Evolutionary conservation across 306 rosid genomes (phyloP), one percentile per base, ranked within the genome.

Genomic region (Begonia masoniana): DNA sequence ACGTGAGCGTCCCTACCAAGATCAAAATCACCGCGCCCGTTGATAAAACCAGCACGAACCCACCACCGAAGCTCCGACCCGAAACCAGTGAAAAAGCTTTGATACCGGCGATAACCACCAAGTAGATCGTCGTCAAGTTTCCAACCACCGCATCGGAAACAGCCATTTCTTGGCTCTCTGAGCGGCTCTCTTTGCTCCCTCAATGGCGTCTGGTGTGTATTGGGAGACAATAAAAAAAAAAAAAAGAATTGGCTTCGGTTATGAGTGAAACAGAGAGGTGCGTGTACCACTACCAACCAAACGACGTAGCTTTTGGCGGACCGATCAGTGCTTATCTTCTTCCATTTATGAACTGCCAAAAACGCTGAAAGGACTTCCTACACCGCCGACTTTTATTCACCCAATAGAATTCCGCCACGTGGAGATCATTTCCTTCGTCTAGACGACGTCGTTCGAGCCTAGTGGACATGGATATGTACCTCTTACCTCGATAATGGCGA

Each of bases 111-210:
- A 80, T 71, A 13, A 76, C 62, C 3, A 67, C 86, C 66, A 86
- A 73, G 62, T 86, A 86, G 56, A 82, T 58, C 54, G 60, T 41
- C 41, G 83, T 74, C 52, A 86, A 71, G 70, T 82, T 80, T 43
- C 78, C 74, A 31, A 58, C 75, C 16, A 82, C 82, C 0, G 61
- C 47, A 43, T 86, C 96, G 10, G 84, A 75, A 13, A 76, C 59
- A 56, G 80, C 78, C 93, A 86, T 83, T 43, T 54, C 19, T 49
- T 11, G 48, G 12, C 48, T 43, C 48, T 43, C 48, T 43, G 13
- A 2, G 4, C 4, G 13, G 48, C n/a, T 43, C 48, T 43, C 14
- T 12, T 45, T 45, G 13, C 49, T 45, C 49, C 49, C 0, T 31
- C 39, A 31, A 31, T 31, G 39, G 39, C 9, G 39, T 31, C 39